Base-by-base conservation (phyloP, 2,329 filamentous ascomycete genomes). In the Talaromyces sp. region DNA sequence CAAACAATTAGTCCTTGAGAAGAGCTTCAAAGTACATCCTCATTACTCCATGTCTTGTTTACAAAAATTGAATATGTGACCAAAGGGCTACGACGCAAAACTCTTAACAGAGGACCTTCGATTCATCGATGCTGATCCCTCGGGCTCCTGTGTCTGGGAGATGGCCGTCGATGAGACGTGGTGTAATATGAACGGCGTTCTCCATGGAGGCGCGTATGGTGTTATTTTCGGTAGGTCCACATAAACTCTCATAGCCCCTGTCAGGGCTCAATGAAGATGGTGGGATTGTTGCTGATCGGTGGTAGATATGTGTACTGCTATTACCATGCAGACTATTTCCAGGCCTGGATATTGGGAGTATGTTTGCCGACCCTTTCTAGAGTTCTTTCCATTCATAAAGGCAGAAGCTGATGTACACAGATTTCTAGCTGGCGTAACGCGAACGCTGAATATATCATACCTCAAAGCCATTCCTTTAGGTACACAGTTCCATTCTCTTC, bases 221-320 rank as follows among this genome's bases (percentile, higher is more conserved):
- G 78, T 94, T 60, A 85, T 94, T 82, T 94, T 94, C 78, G 91
- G 83, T 85, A 69, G 67, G 79, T 76, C 27, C 27, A 31, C 24
- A 2, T 33, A 33, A 24, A 24, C 33, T 16, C 31, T 37, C 31
- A 27, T 56, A 33, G 27, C 27, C 7, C 27, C 27, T 31, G 5
- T 31, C 27, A 31, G 27, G 1, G 27, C 6, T 24, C 14, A 60
- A 19, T 9, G 41, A 7, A 27, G 9, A 16, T 27, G 56, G 19
- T 41, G 4, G 10, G 27, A 31, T 31, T 8, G 27, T 31, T 58
- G 35, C 35, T 58, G 19, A 43, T 60, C 10, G n/a, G 11, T 10
- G 37, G 41, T 62, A 73, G 86, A 88, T 69, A 83, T 86, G 73
- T 79, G 80, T 63, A 85, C 82, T 4, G 84, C 81, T 0, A 78